Base-by-base conservation (phyloP, 257 asterid genomes). In the Nicotiana tomentosiformis region DNA sequence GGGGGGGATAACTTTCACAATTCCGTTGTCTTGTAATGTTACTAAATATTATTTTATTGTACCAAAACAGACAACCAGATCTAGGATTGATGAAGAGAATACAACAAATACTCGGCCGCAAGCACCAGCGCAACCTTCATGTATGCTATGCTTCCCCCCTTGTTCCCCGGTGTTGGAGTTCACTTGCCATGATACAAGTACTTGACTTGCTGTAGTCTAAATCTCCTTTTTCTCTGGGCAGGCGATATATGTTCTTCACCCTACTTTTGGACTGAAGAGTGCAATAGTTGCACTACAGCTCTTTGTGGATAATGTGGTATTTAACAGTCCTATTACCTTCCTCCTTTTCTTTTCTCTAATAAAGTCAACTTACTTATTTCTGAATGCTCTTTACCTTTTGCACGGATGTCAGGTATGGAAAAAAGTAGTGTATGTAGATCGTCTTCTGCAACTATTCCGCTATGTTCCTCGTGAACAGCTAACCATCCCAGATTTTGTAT, bases 181-280 rank as follows among this genome's bases (percentile, higher is more conserved):
- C 43, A 10, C 37, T 39, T 43, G 58, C 60, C 26, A 20, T 43
- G 11, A 39, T n/a, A 18, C n/a, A 70, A 70, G 35, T 72, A 12
- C 20, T 72, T 72, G 39, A 70, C 58, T 5, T 70, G 23, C 35
- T 70, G n/a, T 70, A 43, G 3, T 43, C 7, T 43, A 0, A 39
- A 70, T 70, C 58, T 70, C 58, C 58, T 43, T 43, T 70, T 39
- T 43, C 7, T 43, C 33, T 67, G 77, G 77, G 78, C 83, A 96
- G 98, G 97, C 97, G 82, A 93, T 93, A 86, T 96, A 94, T 78
- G 92, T 92, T 81, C 98, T 96, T 78, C 99, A 96, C 88, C 98
- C 98, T 68, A 96, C 95, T 18, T 87, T 94, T 81, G 99, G 98
- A 53, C 93, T 96, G 85, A 94, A 96, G 89, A 88, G 97, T 67